phyloP scores from a whole-genome alignment of 352 stramenopile genomes.

The Phytophthora pinifolia region DNA sequence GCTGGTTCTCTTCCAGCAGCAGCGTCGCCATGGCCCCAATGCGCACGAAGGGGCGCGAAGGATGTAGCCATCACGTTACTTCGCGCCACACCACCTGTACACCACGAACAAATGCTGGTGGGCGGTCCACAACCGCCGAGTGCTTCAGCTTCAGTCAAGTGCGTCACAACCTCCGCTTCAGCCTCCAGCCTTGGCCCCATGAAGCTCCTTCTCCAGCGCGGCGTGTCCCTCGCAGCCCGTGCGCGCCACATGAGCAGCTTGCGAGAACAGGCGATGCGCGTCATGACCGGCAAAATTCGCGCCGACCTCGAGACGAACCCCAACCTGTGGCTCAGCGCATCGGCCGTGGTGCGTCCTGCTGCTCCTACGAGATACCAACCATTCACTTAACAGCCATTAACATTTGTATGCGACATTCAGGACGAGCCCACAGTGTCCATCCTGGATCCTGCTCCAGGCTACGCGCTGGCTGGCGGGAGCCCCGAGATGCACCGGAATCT shows the following conservation, averaged over 20 bases:
- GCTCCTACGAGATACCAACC: no score
- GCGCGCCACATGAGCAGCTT: constrained; percentile 52
- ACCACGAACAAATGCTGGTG: background rate
- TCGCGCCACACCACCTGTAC: constrained; percentile 10
- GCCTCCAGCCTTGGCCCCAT: constrained; percentile 14
- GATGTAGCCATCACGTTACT: constrained; percentile 17
- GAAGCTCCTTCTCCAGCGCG: constrained; percentile 32
- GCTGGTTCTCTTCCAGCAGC: constrained; percentile 38
- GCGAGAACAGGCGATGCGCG: constrained; percentile 60
- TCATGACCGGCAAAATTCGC: constrained; percentile 58
- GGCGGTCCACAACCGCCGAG: constrained; percentile 17
- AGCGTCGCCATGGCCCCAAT: constrained; percentile 14
- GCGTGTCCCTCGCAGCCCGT: constrained; percentile 18
- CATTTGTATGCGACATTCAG: constrained; percentile 22
- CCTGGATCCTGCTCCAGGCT: constrained; percentile 64
- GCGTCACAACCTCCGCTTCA: background rate
- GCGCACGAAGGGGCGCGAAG: constrained; percentile 18
- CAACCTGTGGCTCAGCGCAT: constrained; percentile 80
- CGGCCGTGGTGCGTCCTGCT: constrained; percentile 58
- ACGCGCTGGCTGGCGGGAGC: constrained; percentile 41
- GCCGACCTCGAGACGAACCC: constrained; percentile 76
- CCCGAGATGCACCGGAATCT: constrained; percentile 34
- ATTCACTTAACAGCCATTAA: no score
- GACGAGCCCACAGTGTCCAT: constrained; percentile 87
- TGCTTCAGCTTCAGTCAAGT: background rate